These are phyloP conservation scores for Hansenula sp. DNA, from an alignment of 1,139 yeast genomes.

Conservation along the genomic window DNA sequence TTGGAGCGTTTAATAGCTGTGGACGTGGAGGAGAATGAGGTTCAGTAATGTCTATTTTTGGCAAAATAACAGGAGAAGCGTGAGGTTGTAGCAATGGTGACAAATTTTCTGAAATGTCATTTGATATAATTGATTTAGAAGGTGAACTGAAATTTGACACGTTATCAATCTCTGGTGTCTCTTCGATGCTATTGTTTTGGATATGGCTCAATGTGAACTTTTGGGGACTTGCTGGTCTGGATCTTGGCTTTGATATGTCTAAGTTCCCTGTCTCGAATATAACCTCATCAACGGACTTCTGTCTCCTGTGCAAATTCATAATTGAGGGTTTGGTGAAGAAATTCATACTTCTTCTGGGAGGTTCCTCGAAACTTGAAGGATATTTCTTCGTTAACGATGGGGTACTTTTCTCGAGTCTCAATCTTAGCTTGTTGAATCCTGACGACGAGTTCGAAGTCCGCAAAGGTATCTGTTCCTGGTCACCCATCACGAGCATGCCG, in stretches of 20 bases:
- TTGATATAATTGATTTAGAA: constrained; percentile 11
- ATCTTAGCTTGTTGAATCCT: not conserved
- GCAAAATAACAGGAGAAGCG: not conserved
- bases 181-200: constrained; percentile 1
- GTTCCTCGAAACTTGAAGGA: not conserved
- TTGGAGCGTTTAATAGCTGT: not conserved
- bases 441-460: not conserved
- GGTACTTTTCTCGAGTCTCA: not conserved
- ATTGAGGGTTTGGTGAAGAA: not conserved
- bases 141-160: constrained; percentile 17
- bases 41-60: constrained; percentile 3
- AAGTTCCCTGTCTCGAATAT: not conserved
- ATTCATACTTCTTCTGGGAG: not conserved
- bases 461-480: not conserved
- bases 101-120: not conserved
- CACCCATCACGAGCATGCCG: not conserved
- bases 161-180: constrained; percentile 9
- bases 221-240: not conserved
- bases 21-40: not conserved
- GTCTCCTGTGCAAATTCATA: not conserved
- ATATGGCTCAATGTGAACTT: not conserved
- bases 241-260: not conserved
- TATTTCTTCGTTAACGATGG: not conserved
- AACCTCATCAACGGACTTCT: not conserved
- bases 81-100: constrained; percentile 4